Evolutionary conservation across 371 early-diverging fungal species (phyloP), one percentile per base, ranked within the genome.

Genomic region (Paraphysoderma sedebokerense): DNA sequence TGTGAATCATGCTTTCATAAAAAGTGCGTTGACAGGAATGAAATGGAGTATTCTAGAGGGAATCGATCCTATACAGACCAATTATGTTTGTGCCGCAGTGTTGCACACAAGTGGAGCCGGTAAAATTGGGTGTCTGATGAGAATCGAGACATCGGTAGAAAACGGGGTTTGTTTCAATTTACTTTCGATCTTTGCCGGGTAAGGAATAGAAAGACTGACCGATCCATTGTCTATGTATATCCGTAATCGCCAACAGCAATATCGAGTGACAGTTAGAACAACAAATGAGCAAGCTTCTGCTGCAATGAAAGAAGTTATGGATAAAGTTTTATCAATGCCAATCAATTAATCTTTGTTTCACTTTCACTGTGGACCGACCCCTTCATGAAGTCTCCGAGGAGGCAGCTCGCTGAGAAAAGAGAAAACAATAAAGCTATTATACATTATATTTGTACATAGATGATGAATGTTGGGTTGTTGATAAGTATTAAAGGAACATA

Each of bases 41-140:
- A 69, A 76, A 8, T 69, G 88, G 56, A 81, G 76, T 5, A 47
- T 87, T 36, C 63, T 91, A 39, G 70, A 76, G 15, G 79, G 74
- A 24, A 81, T 88, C 9, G 97, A 95, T 59, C 86, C 90, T 3
- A 88, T 85, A 44, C 79, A 85, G 1, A 72, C 70, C 54, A 92
- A 93, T 55, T 60, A 86, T 50, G 90, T 91, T 4, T 89, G 79
- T 9, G 90, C 87, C 0, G 84, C 86, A 38, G 84, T 97, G 28
- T 74, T 85, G 34, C 78, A 79, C 51, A 67, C 85, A 13, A 61
- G 66, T 12, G 56, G 56, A 26, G 71, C 71, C n/a, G 91, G 91
- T 32, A 86, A 89, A 55, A 79, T 90, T 46, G 98, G 98, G 27
- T 84, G 84, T 54, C 67, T 97, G 52, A 55, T 89, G 55, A 71